These are phyloP conservation scores for Candida arabinofermentans DNA, from an alignment of 805 yeast species.

Conservation along the genomic window DNA sequence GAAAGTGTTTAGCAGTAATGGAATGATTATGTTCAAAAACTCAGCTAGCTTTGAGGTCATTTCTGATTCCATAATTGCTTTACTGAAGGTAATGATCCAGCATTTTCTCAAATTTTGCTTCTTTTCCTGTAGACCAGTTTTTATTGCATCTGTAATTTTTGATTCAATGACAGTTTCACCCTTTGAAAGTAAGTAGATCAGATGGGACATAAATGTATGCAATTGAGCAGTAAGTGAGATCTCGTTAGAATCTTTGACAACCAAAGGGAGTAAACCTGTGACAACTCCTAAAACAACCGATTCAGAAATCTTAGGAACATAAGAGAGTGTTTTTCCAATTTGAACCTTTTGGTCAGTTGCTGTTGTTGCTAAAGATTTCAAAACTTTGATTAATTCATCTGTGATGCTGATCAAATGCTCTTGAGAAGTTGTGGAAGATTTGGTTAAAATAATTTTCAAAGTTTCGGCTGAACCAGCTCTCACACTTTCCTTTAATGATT, in stretches of 20 bases:
- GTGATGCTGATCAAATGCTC: slow-evolving; percentile 34
- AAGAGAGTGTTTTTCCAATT: slow-evolving; percentile 41
- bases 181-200: slow-evolving; percentile 29
- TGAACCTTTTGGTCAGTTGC: slow-evolving; percentile 62
- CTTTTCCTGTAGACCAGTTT: slow-evolving; percentile 62
- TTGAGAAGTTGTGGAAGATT: slow-evolving; percentile 19
- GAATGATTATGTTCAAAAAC: slow-evolving; percentile 15
- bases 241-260: slow-evolving; percentile 77
- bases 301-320: slow-evolving; percentile 23
- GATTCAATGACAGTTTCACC: slow-evolving; percentile 19
- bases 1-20: slow-evolving; percentile 29
- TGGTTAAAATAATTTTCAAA: slow-evolving; percentile 22
- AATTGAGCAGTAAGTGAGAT: slow-evolving; percentile 47
- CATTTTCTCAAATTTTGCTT: slow-evolving; percentile 57
- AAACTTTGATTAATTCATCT: slow-evolving; percentile 50
- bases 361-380: slow-evolving; percentile 53
- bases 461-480: slow-evolving; percentile 45
- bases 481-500: slow-evolving; percentile 67
- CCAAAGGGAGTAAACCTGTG: slow-evolving; percentile 43
- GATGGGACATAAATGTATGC: slow-evolving; percentile 45
- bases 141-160: slow-evolving; percentile 30
- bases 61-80: slow-evolving; percentile 18
- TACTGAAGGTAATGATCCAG: slow-evolving; percentile 60
- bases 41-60: slow-evolving; percentile 13
- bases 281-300: slow-evolving; percentile 31